Conservation (phyloP, 768 basidiomycete species). For the Porphyrellus cyaneotinctus region DNA sequence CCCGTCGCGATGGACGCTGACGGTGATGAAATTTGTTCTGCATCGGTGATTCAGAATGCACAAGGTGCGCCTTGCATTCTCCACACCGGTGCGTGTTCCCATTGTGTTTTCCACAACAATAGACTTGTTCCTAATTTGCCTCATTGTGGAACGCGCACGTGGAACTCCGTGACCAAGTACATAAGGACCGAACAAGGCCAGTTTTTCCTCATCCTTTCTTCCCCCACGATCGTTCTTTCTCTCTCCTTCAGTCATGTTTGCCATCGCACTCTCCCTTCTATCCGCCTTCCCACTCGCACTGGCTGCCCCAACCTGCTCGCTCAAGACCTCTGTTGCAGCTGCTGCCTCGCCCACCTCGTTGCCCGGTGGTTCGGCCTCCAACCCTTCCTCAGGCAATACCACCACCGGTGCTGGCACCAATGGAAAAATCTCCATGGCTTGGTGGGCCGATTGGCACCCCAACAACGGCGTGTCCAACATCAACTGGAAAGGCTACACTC, state of each 20-base stretch:
- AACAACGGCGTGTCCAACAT: constrained; percentile 46
- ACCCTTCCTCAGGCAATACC: constrained; percentile 10
- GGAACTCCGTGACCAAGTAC: no score
- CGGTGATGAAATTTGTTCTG: constrained; percentile 12
- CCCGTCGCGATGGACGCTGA: background rate
- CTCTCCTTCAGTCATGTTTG: constrained; percentile 17
- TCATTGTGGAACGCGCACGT: no score
- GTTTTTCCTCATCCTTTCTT: background rate
- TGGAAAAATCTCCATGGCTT: constrained; percentile 48
- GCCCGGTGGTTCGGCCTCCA: constrained; percentile 1
- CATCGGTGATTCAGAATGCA: background rate
- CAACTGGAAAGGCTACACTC: constrained; percentile 64
- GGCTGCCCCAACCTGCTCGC: constrained; percentile 28
- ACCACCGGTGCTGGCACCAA: constrained; percentile 22
- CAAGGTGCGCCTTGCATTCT: background rate
- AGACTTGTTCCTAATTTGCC: constrained; percentile 7
- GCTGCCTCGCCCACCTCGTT: constrained; percentile 1
- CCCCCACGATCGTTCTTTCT: constrained; percentile 17
- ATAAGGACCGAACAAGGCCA: constrained; percentile 2
- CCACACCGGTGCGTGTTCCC: background rate
- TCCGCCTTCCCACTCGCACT: constrained; percentile 22
- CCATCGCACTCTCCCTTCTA: constrained; percentile 20
- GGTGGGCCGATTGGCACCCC: constrained; percentile 70
- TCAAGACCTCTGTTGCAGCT: constrained; percentile 7
- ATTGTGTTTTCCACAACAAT: background rate